A percentile compares a stretch with the other conserved stretches of the same genome.
Conservation (phyloP, 2,329 filamentous ascomycete species). For the Zasmidium cellare region DNA sequence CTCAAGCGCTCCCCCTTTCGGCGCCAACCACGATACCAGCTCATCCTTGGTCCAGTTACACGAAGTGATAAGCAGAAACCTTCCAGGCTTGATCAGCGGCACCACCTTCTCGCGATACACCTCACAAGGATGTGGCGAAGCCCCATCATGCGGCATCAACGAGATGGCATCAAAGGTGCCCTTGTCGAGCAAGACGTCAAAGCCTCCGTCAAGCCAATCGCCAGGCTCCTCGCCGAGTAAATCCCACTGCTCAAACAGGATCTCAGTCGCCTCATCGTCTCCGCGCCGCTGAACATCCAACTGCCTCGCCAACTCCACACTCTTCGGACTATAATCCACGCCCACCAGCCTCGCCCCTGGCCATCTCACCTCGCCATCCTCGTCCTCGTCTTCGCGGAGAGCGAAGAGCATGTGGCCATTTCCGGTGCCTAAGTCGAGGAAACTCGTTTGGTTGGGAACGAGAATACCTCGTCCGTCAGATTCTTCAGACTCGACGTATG, state of each 20-base stretch:
- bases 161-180: constrained; percentile 96
- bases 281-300: constrained; percentile 45
- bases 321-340: constrained; percentile 80
- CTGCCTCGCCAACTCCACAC: constrained; percentile 69
- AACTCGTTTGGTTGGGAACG: constrained; percentile 50
- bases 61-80: constrained; percentile 82
- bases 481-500: constrained; percentile 47
- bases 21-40: constrained; percentile 74
- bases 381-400: constrained; percentile 62
- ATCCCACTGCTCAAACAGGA: constrained; percentile 57
- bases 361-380: constrained; percentile 51
- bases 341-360: constrained; percentile 69
- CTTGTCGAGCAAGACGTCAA: constrained; percentile 94
- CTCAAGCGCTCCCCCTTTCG: constrained; percentile 51
- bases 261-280: constrained; percentile 21
- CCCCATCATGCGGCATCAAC: constrained; percentile 45
- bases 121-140: constrained; percentile 56
- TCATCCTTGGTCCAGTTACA: constrained; percentile 98
- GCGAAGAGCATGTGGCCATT: constrained; percentile 90
- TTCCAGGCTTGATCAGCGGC: constrained; percentile 67
- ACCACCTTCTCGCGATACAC: constrained; percentile 71
- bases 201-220: constrained; percentile 64
- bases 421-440: constrained; percentile 89
- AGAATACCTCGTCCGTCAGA: constrained; percentile 38
- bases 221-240: constrained; percentile 44